phyloP scores from a whole-genome alignment of 1,284 basidiomycete species.

The Ceratorhiza oryzae-sativae region DNA sequence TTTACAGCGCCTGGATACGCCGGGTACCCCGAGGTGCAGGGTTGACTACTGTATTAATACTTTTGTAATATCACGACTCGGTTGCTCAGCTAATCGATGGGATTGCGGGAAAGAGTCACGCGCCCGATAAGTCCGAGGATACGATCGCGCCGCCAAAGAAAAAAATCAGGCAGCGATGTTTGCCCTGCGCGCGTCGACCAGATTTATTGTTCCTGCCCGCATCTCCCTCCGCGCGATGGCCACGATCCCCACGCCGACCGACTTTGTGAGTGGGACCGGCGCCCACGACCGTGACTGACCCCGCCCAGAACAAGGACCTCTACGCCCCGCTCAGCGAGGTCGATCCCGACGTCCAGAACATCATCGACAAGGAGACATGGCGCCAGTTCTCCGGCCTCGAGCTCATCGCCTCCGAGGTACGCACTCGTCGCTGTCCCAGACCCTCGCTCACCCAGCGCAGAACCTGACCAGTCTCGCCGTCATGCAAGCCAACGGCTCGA shows the following conservation, averaged over 20 bases:
- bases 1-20: neutral
- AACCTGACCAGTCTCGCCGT: slow-evolving; percentile 93
- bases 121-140: slow-evolving; percentile 20
- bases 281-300: neutral
- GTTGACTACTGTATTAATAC: neutral
- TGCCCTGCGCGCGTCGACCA: slow-evolving; percentile 18
- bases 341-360: slow-evolving; percentile 94
- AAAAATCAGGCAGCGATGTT: slow-evolving; percentile 29
- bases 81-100: too few species aligned
- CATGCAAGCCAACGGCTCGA: slow-evolving; percentile 99
- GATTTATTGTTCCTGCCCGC: neutral
- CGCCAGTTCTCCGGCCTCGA: slow-evolving; percentile 97
- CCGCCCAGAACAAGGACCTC: slow-evolving; percentile 82
- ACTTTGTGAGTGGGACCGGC: slow-evolving; percentile 53
- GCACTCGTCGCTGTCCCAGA: slow-evolving; percentile 41
- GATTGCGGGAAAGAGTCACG: slow-evolving; percentile 3
- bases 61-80: too few species aligned
- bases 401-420: slow-evolving; percentile 91
- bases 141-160: slow-evolving; percentile 4
- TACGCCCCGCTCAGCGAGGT: slow-evolving; percentile 88
- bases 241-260: slow-evolving; percentile 54
- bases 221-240: slow-evolving; percentile 42
- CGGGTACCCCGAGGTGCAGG: neutral
- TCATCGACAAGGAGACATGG: slow-evolving; percentile 99
- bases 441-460: slow-evolving; percentile 53